A percentile compares a stretch with the other conserved stretches of the same genome.
Conservation (phyloP, 306 rosid genomes). For the Heteromeles arbutifolia region DNA sequence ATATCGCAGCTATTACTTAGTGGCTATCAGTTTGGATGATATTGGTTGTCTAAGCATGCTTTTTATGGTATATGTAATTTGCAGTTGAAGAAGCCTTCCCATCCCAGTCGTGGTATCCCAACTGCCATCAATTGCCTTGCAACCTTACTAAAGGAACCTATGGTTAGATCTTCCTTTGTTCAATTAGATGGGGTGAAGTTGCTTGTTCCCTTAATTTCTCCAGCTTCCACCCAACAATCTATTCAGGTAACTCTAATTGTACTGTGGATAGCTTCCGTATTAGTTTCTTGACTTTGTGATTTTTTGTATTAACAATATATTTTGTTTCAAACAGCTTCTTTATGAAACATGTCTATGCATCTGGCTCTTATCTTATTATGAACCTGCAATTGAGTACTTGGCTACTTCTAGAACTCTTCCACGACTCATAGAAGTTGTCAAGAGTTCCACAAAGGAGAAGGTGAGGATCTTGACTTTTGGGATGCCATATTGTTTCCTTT, state of each 20-base stretch:
- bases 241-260: conserved; percentile 60
- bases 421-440: conserved; percentile 74
- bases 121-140: conserved; percentile 80
- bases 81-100: conserved; percentile 89
- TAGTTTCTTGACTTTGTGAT: neutral
- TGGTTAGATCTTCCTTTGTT: conserved; percentile 83
- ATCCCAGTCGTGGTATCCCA: conserved; percentile 74
- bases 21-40: neutral
- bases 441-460: conserved; percentile 98
- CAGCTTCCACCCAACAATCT: conserved; percentile 96
- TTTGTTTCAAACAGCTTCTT: conserved; percentile 65
- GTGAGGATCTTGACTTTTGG: conserved; percentile 35
- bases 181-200: conserved; percentile 86
- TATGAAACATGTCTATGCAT: conserved; percentile 92
- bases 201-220: conserved; percentile 84
- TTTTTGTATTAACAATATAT: conserved; percentile 17
- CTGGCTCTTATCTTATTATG: conserved; percentile 93
- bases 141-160: conserved; percentile 81
- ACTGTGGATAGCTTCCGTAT: neutral
- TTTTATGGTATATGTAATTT: conserved; percentile 15
- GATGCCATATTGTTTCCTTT: conserved; percentile 6
- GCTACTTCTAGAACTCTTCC: conserved; percentile 94
- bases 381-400: conserved; percentile 88
- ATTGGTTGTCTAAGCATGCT: neutral
- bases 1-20: neutral